phyloP scores from a whole-genome alignment of 805 yeast genomes.

The Starmerella asiatica region DNA sequence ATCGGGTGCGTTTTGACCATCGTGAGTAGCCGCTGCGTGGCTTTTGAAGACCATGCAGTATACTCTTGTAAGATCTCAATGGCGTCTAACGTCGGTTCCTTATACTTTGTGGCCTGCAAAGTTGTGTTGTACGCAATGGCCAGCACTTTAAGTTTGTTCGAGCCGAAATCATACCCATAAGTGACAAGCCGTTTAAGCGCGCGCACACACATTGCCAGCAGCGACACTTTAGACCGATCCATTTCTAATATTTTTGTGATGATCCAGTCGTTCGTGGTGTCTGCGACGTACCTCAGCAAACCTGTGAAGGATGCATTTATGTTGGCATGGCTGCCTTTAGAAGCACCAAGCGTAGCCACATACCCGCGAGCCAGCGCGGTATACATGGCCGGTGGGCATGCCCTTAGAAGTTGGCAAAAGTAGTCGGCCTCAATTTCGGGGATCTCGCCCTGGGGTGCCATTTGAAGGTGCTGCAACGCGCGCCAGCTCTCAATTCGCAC shows the following conservation, averaged over 20 bases:
- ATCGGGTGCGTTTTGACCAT: constrained; percentile 25
- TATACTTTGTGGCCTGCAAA: constrained; percentile 34
- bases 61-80: constrained; percentile 10
- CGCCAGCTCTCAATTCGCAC: constrained; percentile 34
- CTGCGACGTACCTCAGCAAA: neutral
- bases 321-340: constrained; percentile 3
- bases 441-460: neutral
- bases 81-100: constrained; percentile 20
- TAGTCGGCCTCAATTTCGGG: constrained; percentile 5
- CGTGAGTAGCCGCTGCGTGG: constrained; percentile 22
- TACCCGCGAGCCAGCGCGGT: constrained; percentile 14
- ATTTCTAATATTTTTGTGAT: constrained; percentile 3
- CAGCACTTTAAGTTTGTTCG: constrained; percentile 28
- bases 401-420: neutral
- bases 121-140: constrained; percentile 44
- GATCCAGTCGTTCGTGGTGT: constrained; percentile 1
- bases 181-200: constrained; percentile 5
- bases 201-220: constrained; percentile 1
- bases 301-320: constrained; percentile 4
- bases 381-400: neutral
- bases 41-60: constrained; percentile 6
- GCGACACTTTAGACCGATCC: constrained; percentile 1
- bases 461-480: constrained; percentile 25
- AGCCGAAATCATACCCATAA: neutral
- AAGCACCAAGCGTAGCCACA: constrained; percentile 12